These are phyloP conservation scores for Annulohypoxylon nitens DNA, from an alignment of 495 filamentous ascomycete genomes.

Conservation along the genomic window DNA sequence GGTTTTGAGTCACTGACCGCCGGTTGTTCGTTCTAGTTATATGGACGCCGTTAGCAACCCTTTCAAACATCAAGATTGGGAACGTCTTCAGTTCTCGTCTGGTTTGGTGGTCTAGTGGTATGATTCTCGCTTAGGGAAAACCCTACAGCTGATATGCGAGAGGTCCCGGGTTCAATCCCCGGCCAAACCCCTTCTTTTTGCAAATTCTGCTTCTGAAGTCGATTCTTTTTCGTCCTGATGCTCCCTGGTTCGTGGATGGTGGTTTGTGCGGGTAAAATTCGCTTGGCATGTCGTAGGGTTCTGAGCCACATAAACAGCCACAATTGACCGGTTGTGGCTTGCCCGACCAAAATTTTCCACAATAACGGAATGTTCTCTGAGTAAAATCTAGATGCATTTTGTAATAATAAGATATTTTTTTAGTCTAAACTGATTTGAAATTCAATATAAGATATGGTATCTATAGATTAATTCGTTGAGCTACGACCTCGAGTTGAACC, in stretches of 20 bases:
- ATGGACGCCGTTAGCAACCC: not conserved
- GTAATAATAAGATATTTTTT: not conserved
- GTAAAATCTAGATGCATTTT: not conserved
- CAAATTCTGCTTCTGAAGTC: not conserved
- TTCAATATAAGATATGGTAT: too few species aligned
- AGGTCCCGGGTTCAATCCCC: slow-evolving; percentile 49
- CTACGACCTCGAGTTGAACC: too few species aligned
- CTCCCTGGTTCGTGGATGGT: not conserved
- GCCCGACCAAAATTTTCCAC: not conserved
- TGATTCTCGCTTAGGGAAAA: slow-evolving; percentile 50
- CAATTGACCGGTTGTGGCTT: not conserved
- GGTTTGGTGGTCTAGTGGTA: slow-evolving; percentile 51
- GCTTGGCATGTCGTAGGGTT: too few species aligned
- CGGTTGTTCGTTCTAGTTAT: not conserved
- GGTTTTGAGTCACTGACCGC: not conserved
- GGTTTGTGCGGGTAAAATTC: not conserved
- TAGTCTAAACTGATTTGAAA: too few species aligned
- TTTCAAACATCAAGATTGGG: not conserved
- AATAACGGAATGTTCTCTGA: not conserved
- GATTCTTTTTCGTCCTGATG: slow-evolving; percentile 7
- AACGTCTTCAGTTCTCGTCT: not conserved
- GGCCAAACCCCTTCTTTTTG: slow-evolving; percentile 44
- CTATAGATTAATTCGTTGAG: too few species aligned
- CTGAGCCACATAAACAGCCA: not conserved
- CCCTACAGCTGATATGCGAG: slow-evolving; percentile 42